Conservation (phyloP, 1,284 basidiomycete species). For the Pseudozyma pruni region DNA sequence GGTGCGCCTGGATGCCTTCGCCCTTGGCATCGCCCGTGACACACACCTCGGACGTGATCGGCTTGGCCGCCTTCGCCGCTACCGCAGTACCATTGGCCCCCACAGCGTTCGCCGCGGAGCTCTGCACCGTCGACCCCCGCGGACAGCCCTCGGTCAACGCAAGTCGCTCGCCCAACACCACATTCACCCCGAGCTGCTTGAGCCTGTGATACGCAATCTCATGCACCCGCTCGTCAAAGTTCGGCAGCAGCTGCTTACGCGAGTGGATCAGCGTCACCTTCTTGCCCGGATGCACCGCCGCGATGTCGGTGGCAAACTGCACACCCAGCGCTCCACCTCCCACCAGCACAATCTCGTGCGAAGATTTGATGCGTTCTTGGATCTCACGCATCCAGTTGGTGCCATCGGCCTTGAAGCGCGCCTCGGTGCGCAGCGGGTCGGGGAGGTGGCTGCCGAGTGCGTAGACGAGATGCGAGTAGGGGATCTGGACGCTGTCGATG, state of each 20-base stretch:
- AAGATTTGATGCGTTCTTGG: constrained; percentile 53
- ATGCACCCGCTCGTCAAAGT: constrained; percentile 64
- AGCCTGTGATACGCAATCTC: constrained; percentile 56
- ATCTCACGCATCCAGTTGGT: constrained; percentile 59
- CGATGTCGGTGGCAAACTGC: constrained; percentile 64
- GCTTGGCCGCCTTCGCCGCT: constrained; percentile 12
- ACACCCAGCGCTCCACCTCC: constrained; percentile 67
- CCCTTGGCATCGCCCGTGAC: constrained; percentile 49
- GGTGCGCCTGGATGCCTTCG: constrained; percentile 47
- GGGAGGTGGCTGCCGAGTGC: constrained; percentile 66
- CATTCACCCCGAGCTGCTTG: constrained; percentile 60
- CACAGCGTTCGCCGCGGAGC: constrained; percentile 14
- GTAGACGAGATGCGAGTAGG: constrained; percentile 66
- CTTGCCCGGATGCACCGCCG: constrained; percentile 55
- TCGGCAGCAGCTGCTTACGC: constrained; percentile 63
- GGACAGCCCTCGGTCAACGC: constrained; percentile 64
- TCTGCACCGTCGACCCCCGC: constrained; percentile 51
- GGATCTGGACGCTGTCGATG: constrained; percentile 63
- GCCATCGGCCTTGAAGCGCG: constrained; percentile 58
- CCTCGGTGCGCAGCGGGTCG: constrained; percentile 64
- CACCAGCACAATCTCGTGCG: constrained; percentile 62
- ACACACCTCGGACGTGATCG: constrained; percentile 27
- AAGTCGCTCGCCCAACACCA: constrained; percentile 64
- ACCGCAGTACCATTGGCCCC: constrained; percentile 8
- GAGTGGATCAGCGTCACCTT: constrained; percentile 64